A percentile compares a stretch with the other conserved stretches of the same genome.
Evolutionary conservation across 176 grass and related monocot genomes (phyloP).

Genomic region (Oryza glaberrima): DNA sequence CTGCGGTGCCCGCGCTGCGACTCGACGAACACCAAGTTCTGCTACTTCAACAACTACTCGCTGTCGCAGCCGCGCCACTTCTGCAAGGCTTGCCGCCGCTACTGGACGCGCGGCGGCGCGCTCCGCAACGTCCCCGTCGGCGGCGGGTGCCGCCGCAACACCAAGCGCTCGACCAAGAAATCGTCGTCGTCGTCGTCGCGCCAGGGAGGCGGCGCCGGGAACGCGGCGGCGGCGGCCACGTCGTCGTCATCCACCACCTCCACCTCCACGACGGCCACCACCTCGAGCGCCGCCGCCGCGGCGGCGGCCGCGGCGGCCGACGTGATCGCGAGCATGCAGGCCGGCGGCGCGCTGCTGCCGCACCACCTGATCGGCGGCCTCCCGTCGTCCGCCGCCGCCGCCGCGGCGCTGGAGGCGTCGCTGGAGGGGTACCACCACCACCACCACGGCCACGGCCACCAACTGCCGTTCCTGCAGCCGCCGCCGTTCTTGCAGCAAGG

Average conservation of each 20-base stretch:
- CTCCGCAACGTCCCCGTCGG: constrained; percentile 96
- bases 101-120: constrained; percentile 97
- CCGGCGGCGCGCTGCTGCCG: constrained; percentile 25
- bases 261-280: constrained; percentile 45
- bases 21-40: constrained; percentile 98
- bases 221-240: constrained; percentile 35
- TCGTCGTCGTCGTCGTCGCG: constrained; percentile 41
- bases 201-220: constrained; percentile 4
- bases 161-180: constrained; percentile 74
- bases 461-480: constrained; percentile 43
- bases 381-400: constrained; percentile 48
- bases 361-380: constrained; percentile 58
- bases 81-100: constrained; percentile 99
- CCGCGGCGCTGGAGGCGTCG: constrained; percentile 57
- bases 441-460: constrained; percentile 35
- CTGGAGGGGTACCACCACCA: constrained; percentile 64
- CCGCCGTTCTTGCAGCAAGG: constrained; percentile 50
- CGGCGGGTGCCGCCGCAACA: constrained; percentile 89
- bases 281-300: constrained; percentile 42
- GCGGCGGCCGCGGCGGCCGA: constrained; percentile 29
- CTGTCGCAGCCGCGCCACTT: constrained; percentile 99
- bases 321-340: constrained; percentile 50
- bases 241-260: constrained; percentile 80
- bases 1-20: constrained; percentile 95
- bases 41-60: constrained; percentile 99